These are phyloP conservation scores for Dissophora ornata DNA, from an alignment of 192 early-diverging fungal genomes.

Conservation along the genomic window DNA sequence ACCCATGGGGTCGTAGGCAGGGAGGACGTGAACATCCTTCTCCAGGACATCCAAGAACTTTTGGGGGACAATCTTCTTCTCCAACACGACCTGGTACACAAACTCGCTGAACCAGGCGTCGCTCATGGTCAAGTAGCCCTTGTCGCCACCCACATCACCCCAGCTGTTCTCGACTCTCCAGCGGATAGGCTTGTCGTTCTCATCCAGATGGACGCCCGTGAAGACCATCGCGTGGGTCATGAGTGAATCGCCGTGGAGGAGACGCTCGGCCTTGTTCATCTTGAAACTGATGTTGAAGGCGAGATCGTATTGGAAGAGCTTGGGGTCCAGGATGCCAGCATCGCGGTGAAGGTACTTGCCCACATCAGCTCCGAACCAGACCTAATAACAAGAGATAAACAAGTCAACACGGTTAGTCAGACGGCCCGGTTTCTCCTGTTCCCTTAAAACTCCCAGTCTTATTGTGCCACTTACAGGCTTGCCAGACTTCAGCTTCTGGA, in stretches of 20 bases:
- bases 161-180: conserved; percentile 85
- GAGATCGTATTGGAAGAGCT: conserved; percentile 71
- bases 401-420: too few relatives aligned
- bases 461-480: conserved; percentile 57
- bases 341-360: conserved; percentile 68
- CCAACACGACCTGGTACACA: conserved; percentile 84
- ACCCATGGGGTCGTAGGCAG: conserved; percentile 85
- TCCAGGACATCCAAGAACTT: conserved; percentile 71
- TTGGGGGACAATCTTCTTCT: conserved; percentile 70
- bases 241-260: conserved; percentile 75
- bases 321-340: conserved; percentile 71
- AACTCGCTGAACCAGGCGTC: conserved; percentile 83
- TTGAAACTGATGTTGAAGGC: conserved; percentile 72
- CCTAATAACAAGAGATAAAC: conserved; percentile 15
- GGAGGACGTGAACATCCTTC: conserved; percentile 72
- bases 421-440: too few relatives aligned
- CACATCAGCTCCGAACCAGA: conserved; percentile 85
- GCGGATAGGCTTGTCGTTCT: conserved; percentile 70
- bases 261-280: conserved; percentile 73
- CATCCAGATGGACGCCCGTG: conserved; percentile 77
- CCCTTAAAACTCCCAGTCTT: too few relatives aligned
- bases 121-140: conserved; percentile 82
- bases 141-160: conserved; percentile 73
- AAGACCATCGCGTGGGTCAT: conserved; percentile 90
- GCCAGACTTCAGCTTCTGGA: conserved; percentile 66